These are phyloP conservation scores for Brassica cretica DNA, from an alignment of 345 rosid species.

Conservation along the genomic window DNA sequence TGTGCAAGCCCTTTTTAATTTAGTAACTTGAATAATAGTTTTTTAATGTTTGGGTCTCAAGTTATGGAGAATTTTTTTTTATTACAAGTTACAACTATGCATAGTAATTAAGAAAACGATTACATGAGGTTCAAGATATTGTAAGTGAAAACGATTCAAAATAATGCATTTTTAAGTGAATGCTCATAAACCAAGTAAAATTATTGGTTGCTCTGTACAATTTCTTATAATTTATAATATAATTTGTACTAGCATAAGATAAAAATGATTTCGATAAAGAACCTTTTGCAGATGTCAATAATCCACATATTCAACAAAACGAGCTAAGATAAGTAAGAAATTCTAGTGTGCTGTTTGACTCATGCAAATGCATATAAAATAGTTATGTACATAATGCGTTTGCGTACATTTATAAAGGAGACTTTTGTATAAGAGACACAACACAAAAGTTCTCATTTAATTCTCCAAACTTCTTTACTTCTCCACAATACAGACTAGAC, in stretches of 20 bases:
- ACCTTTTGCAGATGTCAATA: background rate
- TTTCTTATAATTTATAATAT: background rate
- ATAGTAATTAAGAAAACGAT: background rate
- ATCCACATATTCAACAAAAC: background rate
- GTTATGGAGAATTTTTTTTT: background rate
- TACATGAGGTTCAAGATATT: background rate
- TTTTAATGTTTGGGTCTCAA: background rate
- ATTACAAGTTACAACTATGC: background rate
- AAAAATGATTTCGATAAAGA: background rate
- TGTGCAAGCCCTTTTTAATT: background rate
- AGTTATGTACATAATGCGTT: background rate
- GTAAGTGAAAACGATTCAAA: background rate
- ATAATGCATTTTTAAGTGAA: background rate
- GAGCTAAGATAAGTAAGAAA: background rate
- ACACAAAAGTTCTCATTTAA: conserved; percentile 17
- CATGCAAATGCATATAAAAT: background rate
- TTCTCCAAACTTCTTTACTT: conserved; percentile 8
- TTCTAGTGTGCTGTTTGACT: background rate
- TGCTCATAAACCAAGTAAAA: background rate
- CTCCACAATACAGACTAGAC: background rate
- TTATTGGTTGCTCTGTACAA: background rate
- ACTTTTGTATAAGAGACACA: background rate
- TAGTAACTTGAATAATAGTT: background rate
- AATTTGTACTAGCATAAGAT: background rate
- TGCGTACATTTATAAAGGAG: background rate